A percentile compares a stretch with the other conserved stretches of the same genome.
Evolutionary conservation across 2,329 filamentous ascomycete species (phyloP).

Genomic region (Didymella pinodella): DNA sequence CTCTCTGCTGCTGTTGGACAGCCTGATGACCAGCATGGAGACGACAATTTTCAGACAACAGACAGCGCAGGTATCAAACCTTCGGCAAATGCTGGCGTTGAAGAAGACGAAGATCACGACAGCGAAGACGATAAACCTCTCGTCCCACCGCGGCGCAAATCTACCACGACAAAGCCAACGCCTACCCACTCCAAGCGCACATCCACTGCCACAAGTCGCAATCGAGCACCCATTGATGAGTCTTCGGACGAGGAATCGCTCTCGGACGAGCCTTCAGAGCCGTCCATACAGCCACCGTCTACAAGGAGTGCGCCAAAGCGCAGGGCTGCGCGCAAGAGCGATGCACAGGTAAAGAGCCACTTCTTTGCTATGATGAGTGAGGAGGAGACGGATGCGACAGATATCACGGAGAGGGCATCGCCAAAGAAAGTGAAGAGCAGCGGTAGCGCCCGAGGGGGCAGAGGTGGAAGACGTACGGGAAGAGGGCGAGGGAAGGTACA

Average conservation of each 20-base stretch:
- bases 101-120: neutral
- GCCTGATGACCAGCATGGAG: constrained; percentile 9
- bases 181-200: constrained; percentile 19
- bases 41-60: neutral
- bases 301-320: constrained; percentile 35
- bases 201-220: constrained; percentile 11
- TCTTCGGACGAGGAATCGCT: constrained; percentile 24
- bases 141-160: constrained; percentile 24
- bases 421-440: constrained; percentile 26
- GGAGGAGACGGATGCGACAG: constrained; percentile 45
- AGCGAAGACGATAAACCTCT: constrained; percentile 41
- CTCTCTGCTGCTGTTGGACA: constrained; percentile 44
- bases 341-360: constrained; percentile 45
- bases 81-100: constrained; percentile 31
- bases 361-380: constrained; percentile 45
- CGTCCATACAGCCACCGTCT: constrained; percentile 15
- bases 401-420: constrained; percentile 34
- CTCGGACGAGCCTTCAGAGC: constrained; percentile 19
- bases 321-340: constrained; percentile 38
- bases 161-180: constrained; percentile 1
- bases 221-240: constrained; percentile 19
- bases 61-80: neutral
- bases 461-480: constrained; percentile 1
- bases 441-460: constrained; percentile 22
- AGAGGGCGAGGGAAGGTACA: neutral